Percentiles rank a stretch among this genome's conserved stretches.
phyloP scores from a whole-genome alignment of 345 rosid species.

The Pugionium dolabratum region DNA sequence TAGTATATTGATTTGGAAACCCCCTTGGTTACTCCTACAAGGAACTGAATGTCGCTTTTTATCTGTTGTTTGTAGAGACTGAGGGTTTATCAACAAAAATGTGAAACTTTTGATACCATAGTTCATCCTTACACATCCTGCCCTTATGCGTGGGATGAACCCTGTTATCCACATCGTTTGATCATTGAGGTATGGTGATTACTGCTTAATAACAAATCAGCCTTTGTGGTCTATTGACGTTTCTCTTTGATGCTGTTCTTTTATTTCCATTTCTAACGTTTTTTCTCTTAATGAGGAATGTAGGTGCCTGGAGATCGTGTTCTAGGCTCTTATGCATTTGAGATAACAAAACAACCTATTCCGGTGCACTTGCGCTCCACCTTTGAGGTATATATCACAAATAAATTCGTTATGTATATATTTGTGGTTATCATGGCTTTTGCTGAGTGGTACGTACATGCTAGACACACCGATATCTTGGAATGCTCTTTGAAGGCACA shows the following conservation, averaged over 20 bases:
- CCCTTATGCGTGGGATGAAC: conserved; percentile 99
- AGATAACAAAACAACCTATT: conserved; percentile 63
- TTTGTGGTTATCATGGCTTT: conserved; percentile 21
- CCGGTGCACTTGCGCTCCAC: conserved; percentile 69
- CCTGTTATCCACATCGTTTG: conserved; percentile 83
- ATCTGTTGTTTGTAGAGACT: conserved; percentile 53
- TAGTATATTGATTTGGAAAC: conserved; percentile 14
- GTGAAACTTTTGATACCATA: conserved; percentile 82
- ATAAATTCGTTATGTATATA: conserved; percentile 10
- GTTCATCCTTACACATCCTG: conserved; percentile 75
- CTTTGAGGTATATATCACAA: conserved; percentile 56
- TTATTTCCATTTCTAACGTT: conserved; percentile 18
- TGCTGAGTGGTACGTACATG: conserved; percentile 1
- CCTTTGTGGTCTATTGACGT: conserved; percentile 8
- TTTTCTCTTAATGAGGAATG: conserved; percentile 25
- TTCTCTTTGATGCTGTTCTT: conserved; percentile 17
- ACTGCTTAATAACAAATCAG: conserved; percentile 3
- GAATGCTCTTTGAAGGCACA: conserved; percentile 12
- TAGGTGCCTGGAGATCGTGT: conserved; percentile 91
- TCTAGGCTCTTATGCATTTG: conserved; percentile 76
- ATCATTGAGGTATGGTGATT: conserved; percentile 64
- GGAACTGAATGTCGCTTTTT: conserved; percentile 21
- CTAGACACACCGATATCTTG: neutral
- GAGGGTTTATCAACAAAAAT: conserved; percentile 82
- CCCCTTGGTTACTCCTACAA: conserved; percentile 15